Base-by-base conservation (phyloP, 495 filamentous ascomycete genomes). In the Evernia prunastri region DNA sequence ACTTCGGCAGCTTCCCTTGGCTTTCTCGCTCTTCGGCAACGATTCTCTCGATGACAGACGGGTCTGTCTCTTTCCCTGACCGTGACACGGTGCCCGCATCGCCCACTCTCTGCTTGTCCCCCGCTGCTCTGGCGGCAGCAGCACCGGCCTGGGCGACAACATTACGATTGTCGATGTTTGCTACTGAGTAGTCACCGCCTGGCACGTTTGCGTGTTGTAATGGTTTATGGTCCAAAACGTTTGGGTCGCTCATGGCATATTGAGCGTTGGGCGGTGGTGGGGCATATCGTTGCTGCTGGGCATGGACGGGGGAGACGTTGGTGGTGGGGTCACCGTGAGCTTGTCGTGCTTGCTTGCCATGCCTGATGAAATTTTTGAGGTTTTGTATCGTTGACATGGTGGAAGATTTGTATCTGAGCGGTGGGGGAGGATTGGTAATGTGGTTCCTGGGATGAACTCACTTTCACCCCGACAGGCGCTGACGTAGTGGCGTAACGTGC, bases 341-440 rank as follows among this genome's bases (percentile, higher is more conserved):
- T 59, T 81, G 80, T 61, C 91, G 89, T 64, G 91, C 93, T 80
- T 96, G 91, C 79, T 97, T 97, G 83, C 92, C 93, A 80, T 97
- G 94, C 63, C 94, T 90, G 78, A 98, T 95, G 76, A 98, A 93
- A 77, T 97, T 98, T 78, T 98, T 96, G 63, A 98, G 78, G 69
- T 87, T 90, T 80, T 91, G 87, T 79, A 93, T 91, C 59, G 89
- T 90, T 71, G 87, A 88, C 87, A 90, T 90, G 64, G 61, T 69
- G 61, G 64, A 56, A 11, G 40, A n/a, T 63, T 29, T 25, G 33
- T 23, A 47, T 6, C 10, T 0, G 3, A 35, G 20, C 12, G 29
- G 4, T 27, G 8, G 31, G 23, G 12, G 9, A 35, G 58, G 31
- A 0, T 20, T 25, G 27, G 37, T 35, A 45, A n/a, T 39, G 20